Base-by-base conservation (phyloP, 495 filamentous ascomycete species). In the Delitschia confertaspora region DNA sequence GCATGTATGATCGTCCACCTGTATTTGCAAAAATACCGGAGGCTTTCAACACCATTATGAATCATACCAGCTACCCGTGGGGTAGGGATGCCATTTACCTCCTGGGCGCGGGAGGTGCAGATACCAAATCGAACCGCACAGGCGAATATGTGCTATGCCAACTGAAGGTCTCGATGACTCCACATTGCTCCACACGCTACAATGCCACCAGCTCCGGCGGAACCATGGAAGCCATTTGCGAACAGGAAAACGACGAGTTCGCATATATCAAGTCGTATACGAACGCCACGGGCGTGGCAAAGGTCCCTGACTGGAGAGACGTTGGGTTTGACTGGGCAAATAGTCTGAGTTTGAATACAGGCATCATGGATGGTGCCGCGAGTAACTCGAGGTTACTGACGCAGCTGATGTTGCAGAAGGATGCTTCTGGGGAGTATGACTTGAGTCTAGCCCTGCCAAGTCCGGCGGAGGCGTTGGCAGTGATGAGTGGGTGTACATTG, bases 381-480 rank as follows among this genome's bases (percentile, higher is more conserved):
- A 73, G 70, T 42, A 84, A 76, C 49, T 70, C 75, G 6, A 71
- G 80, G 1, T 68, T 86, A 0, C 65, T 87, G 4, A 78, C 74
- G 33, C 67, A 82, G 34, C 36, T 70, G 14, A 60, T 69, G 9
- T 53, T 71, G 17, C 58, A 2, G 37, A 11, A 38, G 16, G 18
- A 41, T 14, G 13, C 34, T 14, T 29, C 7, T 3, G 31, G 38
- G 9, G 37, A 23, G 16, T 23, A 38, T 7, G 33, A 38, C 3
- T 53, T 72, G 9, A 56, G 71, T 35, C 62, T 65, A 2, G 37
- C 42, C 0, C 56, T 80, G 0, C 83, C 83, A 0, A 80, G 75
- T 4, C 66, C 80, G 3, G 73, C 71, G 0, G 83, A 88, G 56
- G 74, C 74, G 0, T 60, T 88, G 0, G 80, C 80, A 0, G 80